Conservation (phyloP, 768 basidiomycete genomes). For the Punctularia strigosozonata region DNA sequence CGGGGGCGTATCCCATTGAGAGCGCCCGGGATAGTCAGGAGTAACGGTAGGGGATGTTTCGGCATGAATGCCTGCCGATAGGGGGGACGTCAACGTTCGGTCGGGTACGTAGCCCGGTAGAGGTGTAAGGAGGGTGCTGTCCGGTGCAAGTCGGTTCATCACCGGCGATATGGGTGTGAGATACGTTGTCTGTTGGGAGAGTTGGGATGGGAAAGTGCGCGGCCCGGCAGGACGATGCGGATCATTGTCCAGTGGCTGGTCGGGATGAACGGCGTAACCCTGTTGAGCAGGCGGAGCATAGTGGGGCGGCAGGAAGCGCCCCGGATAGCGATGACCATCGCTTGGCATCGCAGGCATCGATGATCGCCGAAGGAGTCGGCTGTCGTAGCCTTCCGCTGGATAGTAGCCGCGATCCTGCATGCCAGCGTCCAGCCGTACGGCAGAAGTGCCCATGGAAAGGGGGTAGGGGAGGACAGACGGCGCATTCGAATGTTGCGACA, state of each 20-base stretch:
- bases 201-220: neutral
- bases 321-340: too few species aligned
- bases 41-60: too few species aligned
- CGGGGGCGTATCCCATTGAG: too few species aligned
- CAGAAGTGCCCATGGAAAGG: neutral
- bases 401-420: neutral
- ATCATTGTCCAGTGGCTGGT: neutral
- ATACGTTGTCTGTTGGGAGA: neutral
- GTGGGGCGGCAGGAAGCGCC: neutral
- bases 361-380: neutral
- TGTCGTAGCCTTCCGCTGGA: neutral
- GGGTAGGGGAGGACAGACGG: neutral
- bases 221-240: neutral
- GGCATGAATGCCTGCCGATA: too few species aligned
- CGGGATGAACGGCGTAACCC: neutral
- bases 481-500: neutral
- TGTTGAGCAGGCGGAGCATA: neutral
- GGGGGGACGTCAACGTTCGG: too few species aligned
- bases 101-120: constrained; percentile 51
- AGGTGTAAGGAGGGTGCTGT: constrained; percentile 65
- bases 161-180: constrained; percentile 9
- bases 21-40: too few species aligned
- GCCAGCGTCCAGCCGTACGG: neutral
- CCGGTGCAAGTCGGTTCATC: constrained; percentile 32
- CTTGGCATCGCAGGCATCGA: neutral